Percentiles rank a stretch among this genome's conserved stretches.
phyloP scores from a whole-genome alignment of 2,329 filamentous ascomycete genomes.

The Exophiala oligosperma region DNA sequence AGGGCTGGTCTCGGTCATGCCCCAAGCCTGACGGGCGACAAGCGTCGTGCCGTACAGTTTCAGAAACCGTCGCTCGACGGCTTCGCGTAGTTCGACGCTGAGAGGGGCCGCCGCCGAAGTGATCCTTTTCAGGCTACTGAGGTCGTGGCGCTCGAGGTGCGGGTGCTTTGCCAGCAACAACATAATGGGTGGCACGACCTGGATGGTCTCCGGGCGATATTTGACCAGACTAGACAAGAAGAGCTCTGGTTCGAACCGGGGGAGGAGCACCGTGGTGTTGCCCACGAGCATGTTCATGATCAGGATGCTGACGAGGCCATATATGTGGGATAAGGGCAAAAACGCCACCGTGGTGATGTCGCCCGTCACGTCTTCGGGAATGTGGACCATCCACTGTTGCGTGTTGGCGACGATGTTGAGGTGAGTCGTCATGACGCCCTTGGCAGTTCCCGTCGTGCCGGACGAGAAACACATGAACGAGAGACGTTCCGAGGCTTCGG shows the following conservation, averaged over 20 bases:
- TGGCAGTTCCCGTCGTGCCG: slow-evolving; percentile 76
- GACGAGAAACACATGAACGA: slow-evolving; percentile 73
- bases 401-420: slow-evolving; percentile 70
- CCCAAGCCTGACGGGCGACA: slow-evolving; percentile 66
- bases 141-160: slow-evolving; percentile 63
- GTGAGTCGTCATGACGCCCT: slow-evolving; percentile 80
- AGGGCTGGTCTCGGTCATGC: slow-evolving; percentile 68
- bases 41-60: slow-evolving; percentile 48
- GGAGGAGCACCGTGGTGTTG: slow-evolving; percentile 74
- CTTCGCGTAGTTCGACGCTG: slow-evolving; percentile 54
- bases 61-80: slow-evolving; percentile 48
- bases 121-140: slow-evolving; percentile 64
- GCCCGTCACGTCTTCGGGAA: slow-evolving; percentile 48
- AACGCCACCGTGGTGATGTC: slow-evolving; percentile 52
- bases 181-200: slow-evolving; percentile 72
- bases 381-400: slow-evolving; percentile 22
- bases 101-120: slow-evolving; percentile 76
- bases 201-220: slow-evolving; percentile 66
- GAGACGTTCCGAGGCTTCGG: slow-evolving; percentile 16
- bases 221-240: slow-evolving; percentile 68
- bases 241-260: slow-evolving; percentile 70
- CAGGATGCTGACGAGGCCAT: slow-evolving; percentile 68
- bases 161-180: slow-evolving; percentile 74
- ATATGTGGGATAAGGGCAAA: slow-evolving; percentile 75
- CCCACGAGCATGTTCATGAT: slow-evolving; percentile 56